phyloP scores from a whole-genome alignment of 2,329 filamentous ascomycete species.

The Pseudocercospora macadamiae region DNA sequence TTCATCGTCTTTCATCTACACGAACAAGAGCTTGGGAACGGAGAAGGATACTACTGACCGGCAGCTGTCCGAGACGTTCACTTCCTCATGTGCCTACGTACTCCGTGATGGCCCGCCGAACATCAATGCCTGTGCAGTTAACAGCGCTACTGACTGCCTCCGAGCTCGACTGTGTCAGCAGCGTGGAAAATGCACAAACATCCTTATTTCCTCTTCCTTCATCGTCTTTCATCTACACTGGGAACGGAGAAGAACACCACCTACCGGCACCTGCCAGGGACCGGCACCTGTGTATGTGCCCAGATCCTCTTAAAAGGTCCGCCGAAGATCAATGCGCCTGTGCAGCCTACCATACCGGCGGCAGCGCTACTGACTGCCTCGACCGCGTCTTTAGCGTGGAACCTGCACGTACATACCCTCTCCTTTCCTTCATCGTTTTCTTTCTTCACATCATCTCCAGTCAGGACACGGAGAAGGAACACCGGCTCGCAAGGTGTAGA shows the following conservation, averaged over 20 bases:
- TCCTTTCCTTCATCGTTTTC: neutral
- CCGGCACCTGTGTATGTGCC: neutral
- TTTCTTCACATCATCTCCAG: neutral
- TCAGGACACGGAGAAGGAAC: neutral
- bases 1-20: too few relatives aligned
- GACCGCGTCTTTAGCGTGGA: neutral
- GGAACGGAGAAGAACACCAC: neutral
- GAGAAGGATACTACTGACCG: too few relatives aligned
- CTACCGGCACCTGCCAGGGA: neutral
- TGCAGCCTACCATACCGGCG: neutral
- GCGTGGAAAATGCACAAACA: too few relatives aligned
- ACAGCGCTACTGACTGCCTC: too few relatives aligned
- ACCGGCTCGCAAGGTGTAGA: neutral
- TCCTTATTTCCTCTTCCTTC: neutral
- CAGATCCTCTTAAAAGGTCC: neutral
- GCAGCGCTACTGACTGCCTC: conserved; percentile 1
- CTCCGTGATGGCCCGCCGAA: too few relatives aligned
- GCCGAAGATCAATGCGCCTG: conserved; percentile 1
- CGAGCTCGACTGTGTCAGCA: too few relatives aligned
- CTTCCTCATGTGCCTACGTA: too few relatives aligned
- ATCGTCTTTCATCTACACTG: neutral
- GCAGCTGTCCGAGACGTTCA: too few relatives aligned
- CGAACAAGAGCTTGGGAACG: too few relatives aligned
- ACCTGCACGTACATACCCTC: neutral
- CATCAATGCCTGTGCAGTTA: too few relatives aligned